Base-by-base conservation (phyloP, 768 basidiomycete species). In the Ephemerocybe angulata region DNA sequence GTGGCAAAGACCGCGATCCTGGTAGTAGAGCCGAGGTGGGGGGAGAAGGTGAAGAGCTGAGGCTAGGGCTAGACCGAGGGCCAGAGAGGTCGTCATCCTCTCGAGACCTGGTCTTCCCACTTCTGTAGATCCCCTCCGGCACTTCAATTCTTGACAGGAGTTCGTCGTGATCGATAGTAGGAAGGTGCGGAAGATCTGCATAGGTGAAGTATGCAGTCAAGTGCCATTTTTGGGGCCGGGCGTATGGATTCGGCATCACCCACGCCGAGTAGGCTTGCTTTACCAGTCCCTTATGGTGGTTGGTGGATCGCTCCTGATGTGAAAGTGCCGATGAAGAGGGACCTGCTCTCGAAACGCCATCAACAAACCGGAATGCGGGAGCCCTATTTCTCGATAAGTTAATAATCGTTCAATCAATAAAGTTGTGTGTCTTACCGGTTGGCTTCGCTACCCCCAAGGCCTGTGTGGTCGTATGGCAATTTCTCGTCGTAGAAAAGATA, bases 201-300 rank as follows among this genome's bases (percentile, higher is more conserved):
- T 80, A 76, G 37, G 76, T 73, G 63, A 80, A 81, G 62, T 81
- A 81, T 24, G 79, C 77, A 48, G 84, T 85, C 54, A 86, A 70
- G 65, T 86, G 86, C 83, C 83, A 86, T 68, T 86, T 86, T 62
- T 80, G 75, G 44, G 81, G 80, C 57, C 67, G 72, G 5, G 73
- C 67, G 53, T 75, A 74, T 21, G 74, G 72, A 50, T 74, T 67
- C 40, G 74, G 69, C 22, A 71, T 63, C 13, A 86, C 81, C 76
- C 79, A 84, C 22, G 82, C 84, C 17, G 84, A 86, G 65, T 87
- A 87, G n/a, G 85, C 83, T 64, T 86, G 85, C 66, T 86, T 86
- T 52, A 86, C 80, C 48, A 87, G 72, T 21, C 84, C 84, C 12
- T 73, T 61, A 47, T 83, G 81, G 50, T 78, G 78, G 46, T 76